Conservation (phyloP, 495 filamentous ascomycete species). For the Tuber indicum region DNA sequence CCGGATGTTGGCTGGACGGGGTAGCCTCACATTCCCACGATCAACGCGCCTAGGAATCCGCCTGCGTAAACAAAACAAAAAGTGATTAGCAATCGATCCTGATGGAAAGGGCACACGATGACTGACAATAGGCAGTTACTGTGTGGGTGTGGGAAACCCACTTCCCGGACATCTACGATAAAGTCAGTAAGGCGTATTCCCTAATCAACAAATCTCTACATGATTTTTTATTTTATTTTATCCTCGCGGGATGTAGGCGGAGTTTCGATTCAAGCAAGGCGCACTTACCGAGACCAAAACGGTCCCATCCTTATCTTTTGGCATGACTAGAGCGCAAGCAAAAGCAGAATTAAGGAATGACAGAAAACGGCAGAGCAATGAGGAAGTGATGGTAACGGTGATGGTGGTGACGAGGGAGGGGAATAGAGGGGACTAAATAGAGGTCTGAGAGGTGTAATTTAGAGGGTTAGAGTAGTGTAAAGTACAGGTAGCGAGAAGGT, state of each 20-base stretch:
- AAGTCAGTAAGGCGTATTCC: conserved; percentile 19
- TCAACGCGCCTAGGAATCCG: conserved; percentile 83
- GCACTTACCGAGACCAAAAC: conserved; percentile 62
- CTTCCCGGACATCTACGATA: conserved; percentile 67
- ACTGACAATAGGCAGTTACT: conserved; percentile 64
- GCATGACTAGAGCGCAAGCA: conserved; percentile 49
- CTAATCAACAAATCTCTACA: not conserved
- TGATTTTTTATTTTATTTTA: not conserved
- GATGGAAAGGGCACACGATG: not conserved
- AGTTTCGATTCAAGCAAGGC: conserved; percentile 21
- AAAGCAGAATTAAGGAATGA: conserved; percentile 10
- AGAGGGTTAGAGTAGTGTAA: not conserved
- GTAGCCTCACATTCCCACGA: conserved; percentile 60
- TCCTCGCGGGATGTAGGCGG: not conserved
- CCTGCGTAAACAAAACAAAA: conserved; percentile 45
- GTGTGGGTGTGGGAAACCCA: conserved; percentile 92
- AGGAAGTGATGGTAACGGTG: not conserved
- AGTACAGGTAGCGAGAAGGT: not conserved
- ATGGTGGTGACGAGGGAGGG: not conserved
- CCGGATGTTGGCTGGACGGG: conserved; percentile 14
- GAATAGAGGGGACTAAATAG: conserved; percentile 1
- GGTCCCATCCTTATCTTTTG: conserved; percentile 83
- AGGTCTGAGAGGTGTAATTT: not conserved
- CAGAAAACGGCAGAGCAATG: conserved; percentile 10
- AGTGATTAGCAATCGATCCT: conserved; percentile 16